Conservation (phyloP, 2,329 filamentous ascomycete species). For the Ascochyta fabae region DNA sequence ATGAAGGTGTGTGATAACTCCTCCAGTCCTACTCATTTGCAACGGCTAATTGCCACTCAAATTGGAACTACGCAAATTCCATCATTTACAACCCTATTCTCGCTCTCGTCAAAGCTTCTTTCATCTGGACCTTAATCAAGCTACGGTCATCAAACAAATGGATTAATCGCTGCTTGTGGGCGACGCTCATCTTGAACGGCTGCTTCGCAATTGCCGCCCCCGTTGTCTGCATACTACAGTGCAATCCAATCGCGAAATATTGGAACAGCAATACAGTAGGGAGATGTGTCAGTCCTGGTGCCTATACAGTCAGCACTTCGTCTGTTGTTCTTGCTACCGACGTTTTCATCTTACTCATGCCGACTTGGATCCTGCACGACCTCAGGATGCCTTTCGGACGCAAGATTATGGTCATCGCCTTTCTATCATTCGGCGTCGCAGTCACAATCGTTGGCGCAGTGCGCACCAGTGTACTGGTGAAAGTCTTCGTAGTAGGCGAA, state of each 20-base stretch:
- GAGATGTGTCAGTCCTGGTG: conserved; percentile 16
- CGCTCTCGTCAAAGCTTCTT: conserved; percentile 26
- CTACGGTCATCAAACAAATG: conserved; percentile 22
- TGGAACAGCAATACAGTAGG: conserved; percentile 35
- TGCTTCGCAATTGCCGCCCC: conserved; percentile 23
- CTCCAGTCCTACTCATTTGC: no score
- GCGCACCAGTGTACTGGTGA: conserved; percentile 19
- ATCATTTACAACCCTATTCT: conserved; percentile 31
- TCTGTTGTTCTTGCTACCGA: conserved; percentile 26
- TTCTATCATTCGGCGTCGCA: conserved; percentile 24
- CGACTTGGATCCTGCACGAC: conserved; percentile 29
- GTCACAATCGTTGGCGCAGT: conserved; percentile 25
- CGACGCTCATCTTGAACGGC: conserved; percentile 20
- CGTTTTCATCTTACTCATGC: conserved; percentile 27
- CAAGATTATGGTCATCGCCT: conserved; percentile 26
- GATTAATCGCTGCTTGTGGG: conserved; percentile 25
- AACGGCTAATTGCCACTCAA: background rate
- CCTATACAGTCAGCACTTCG: conserved; percentile 22
- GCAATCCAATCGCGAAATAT: conserved; percentile 33
- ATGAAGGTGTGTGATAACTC: conserved; percentile 13
- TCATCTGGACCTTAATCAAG: conserved; percentile 28
- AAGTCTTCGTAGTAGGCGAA: conserved; percentile 16
- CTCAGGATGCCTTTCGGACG: conserved; percentile 24
- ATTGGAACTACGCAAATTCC: conserved; percentile 25
- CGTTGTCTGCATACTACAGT: conserved; percentile 35